These are phyloP conservation scores for Coprinopsis cinerea DNA, from an alignment of 768 basidiomycete species.

Conservation along the genomic window DNA sequence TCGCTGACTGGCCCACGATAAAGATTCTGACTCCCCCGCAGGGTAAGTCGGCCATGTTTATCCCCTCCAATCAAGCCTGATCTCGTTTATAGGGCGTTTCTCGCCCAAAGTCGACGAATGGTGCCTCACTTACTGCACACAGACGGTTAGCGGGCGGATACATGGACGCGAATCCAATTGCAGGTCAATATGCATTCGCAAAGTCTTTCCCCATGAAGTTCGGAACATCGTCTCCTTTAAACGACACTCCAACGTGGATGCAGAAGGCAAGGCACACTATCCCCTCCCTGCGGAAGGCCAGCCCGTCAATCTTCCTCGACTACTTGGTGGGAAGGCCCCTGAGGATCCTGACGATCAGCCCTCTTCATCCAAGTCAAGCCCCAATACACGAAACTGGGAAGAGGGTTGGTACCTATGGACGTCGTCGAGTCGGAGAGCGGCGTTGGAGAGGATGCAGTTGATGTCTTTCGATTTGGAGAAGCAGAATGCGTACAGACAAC, in stretches of 20 bases:
- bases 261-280: conserved; percentile 46
- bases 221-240: conserved; percentile 43
- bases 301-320: conserved; percentile 36
- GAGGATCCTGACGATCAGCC: conserved; percentile 28
- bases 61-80: conserved; percentile 1
- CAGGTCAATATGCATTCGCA: conserved; percentile 56
- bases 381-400: conserved; percentile 57
- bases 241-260: conserved; percentile 33
- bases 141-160: conserved; percentile 48
- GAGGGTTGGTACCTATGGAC: conserved; percentile 76
- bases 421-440: conserved; percentile 44
- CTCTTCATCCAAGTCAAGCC: conserved; percentile 17
- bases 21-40: conserved; percentile 50
- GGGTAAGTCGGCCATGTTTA: conserved; percentile 25
- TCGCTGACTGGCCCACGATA: conserved; percentile 45
- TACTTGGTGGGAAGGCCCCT: conserved; percentile 36
- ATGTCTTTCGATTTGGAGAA: conserved; percentile 54
- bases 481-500: conserved; percentile 38
- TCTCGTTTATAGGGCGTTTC: conserved; percentile 36
- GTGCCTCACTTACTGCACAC: conserved; percentile 58
- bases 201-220: conserved; percentile 63
- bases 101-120: conserved; percentile 60
- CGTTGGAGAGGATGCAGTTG: conserved; percentile 48
- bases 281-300: conserved; percentile 69
- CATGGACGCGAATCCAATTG: conserved; percentile 48